Percentiles rank a stretch among this genome's conserved stretches.
These are phyloP conservation scores for Sclerotinia trifoliorum DNA, from an alignment of 2,329 filamentous ascomycete genomes.

Conservation along the genomic window DNA sequence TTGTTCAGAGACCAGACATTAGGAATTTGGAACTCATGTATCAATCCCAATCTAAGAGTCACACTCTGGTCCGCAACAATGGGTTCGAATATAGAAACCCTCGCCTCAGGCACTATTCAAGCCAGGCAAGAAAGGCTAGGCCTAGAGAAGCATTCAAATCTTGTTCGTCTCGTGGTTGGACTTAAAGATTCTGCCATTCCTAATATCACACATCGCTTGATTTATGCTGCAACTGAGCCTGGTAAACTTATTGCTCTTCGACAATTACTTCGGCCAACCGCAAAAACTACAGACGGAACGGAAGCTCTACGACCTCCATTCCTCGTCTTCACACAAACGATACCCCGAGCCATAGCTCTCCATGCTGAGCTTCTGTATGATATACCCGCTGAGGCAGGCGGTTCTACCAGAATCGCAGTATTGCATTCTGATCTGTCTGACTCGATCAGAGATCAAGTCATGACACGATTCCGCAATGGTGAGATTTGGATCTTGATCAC, in stretches of 20 bases:
- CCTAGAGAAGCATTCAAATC: constrained; percentile 45
- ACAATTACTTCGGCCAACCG: constrained; percentile 78
- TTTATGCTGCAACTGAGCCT: constrained; percentile 88
- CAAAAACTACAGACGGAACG: constrained; percentile 51
- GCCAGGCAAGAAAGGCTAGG: constrained; percentile 48
- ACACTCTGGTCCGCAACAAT: constrained; percentile 97
- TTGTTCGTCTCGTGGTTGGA: constrained; percentile 88
- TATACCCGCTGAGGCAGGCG: constrained; percentile 84
- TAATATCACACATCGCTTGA: constrained; percentile 83
- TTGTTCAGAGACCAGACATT: constrained; percentile 88
- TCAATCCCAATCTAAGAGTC: constrained; percentile 64
- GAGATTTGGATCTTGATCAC: constrained; percentile 97
- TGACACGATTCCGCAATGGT: constrained; percentile 85
- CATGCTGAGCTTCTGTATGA: constrained; percentile 92
- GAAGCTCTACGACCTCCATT: constrained; percentile 74
- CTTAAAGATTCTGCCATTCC: constrained; percentile 94
- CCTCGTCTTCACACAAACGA: constrained; percentile 94
- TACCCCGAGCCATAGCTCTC: constrained; percentile 82
- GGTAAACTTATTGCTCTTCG: constrained; percentile 91
- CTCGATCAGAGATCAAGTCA: constrained; percentile 71
- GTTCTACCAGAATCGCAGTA: constrained; percentile 79
- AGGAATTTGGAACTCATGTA: constrained; percentile 78
- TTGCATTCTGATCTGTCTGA: constrained; percentile 85
- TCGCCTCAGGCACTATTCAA: constrained; percentile 68
- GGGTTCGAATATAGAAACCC: constrained; percentile 84